Evolutionary conservation across 164 flowering plant genomes (phyloP).

Genomic region (Aristolochia californica): DNA sequence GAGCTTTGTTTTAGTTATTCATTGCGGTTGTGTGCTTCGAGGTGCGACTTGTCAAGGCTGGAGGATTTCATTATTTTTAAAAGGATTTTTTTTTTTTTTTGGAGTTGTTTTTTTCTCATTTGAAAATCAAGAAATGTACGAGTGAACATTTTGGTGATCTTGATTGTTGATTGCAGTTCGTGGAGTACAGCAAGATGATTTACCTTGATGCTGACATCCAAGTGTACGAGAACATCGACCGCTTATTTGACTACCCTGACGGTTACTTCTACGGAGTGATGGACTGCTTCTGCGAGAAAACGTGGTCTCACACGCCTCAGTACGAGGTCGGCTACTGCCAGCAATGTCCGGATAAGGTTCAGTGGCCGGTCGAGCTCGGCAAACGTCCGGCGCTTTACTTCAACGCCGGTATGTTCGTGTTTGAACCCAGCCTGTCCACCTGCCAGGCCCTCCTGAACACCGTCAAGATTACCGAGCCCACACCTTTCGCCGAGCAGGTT

Average conservation of each 20-base stretch:
- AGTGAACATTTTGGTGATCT: no score
- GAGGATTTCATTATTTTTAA: no score
- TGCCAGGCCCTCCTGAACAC: slow-evolving; percentile 36
- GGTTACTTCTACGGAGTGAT: slow-evolving; percentile 57
- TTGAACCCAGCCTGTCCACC: slow-evolving; percentile 42
- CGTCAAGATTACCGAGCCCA: slow-evolving; percentile 34
- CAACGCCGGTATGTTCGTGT: slow-evolving; percentile 75
- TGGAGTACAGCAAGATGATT: slow-evolving; percentile 70
- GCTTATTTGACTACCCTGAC: slow-evolving; percentile 44
- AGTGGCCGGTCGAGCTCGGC: slow-evolving; percentile 43
- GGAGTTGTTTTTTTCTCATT: no score
- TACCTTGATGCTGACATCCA: slow-evolving; percentile 80
- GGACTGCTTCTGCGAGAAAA: slow-evolving; percentile 78
- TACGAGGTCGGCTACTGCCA: slow-evolving; percentile 69
- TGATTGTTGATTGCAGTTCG: slow-evolving; percentile 32
- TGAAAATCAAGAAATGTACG: no score
- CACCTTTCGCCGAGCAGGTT: slow-evolving; percentile 78
- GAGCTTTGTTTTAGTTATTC: no score
- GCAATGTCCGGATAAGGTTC: slow-evolving; percentile 51
- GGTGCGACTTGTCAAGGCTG: no score
- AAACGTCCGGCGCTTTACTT: slow-evolving; percentile 49
- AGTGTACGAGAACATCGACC: slow-evolving; percentile 62
- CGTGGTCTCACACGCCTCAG: slow-evolving; percentile 54
- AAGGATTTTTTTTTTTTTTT: no score
- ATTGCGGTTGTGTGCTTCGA: no score